Percentiles rank a stretch among this genome's conserved stretches.
phyloP scores from a whole-genome alignment of 345 rosid genomes.

The Aquilaria sinensis region DNA sequence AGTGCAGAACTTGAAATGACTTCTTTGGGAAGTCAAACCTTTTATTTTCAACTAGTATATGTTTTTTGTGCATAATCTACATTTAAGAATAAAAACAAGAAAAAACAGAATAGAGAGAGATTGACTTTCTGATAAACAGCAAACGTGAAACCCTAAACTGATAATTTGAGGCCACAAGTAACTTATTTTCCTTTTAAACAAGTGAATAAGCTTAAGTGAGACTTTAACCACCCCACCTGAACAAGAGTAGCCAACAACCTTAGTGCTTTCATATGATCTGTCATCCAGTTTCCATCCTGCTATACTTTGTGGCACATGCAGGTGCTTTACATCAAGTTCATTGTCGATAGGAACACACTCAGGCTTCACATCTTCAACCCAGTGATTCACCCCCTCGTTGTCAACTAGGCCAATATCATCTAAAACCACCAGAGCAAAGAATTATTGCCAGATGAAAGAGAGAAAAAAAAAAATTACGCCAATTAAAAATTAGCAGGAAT shows the following conservation, averaged over 20 bases:
- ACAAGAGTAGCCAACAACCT: constrained; percentile 7
- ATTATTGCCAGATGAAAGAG: not conserved
- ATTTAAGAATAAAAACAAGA: too few species aligned
- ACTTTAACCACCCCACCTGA: constrained; percentile 28
- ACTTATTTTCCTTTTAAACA: too few species aligned
- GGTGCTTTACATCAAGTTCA: constrained; percentile 20
- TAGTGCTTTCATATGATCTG: constrained; percentile 12
- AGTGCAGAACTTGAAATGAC: too few species aligned
- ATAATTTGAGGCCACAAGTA: too few species aligned
- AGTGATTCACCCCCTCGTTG: constrained; percentile 26
- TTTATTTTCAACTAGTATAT: too few species aligned
- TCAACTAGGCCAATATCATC: constrained; percentile 67
- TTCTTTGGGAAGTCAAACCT: too few species aligned
- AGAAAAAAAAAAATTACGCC: not conserved
- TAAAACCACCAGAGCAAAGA: constrained; percentile 21
- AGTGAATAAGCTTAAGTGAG: not conserved
- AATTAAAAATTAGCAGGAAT: too few species aligned
- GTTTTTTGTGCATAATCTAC: too few species aligned
- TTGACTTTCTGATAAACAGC: too few species aligned
- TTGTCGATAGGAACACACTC: constrained; percentile 16
- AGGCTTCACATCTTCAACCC: constrained; percentile 17
- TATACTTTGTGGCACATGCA: constrained; percentile 11
- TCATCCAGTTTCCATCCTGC: constrained; percentile 13
- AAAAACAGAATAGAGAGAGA: too few species aligned
- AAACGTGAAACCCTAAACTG: too few species aligned